Conservation (phyloP, 164 flowering plant genomes). For the Tinospora cordifolia region DNA sequence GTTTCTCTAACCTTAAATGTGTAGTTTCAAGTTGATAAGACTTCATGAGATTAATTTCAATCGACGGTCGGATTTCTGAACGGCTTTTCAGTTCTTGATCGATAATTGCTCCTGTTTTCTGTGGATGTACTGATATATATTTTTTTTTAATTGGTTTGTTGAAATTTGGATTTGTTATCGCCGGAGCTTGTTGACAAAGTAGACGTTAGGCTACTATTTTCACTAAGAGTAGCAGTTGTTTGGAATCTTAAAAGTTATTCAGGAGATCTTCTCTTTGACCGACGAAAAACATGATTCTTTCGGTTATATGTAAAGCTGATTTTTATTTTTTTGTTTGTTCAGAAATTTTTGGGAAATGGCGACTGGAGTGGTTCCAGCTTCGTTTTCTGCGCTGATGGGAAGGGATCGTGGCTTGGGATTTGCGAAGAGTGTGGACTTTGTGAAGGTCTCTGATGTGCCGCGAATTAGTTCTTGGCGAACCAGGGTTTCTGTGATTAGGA, state of each 20-base stretch:
- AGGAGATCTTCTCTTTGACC: background rate
- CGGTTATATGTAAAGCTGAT: too few relatives aligned
- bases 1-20: background rate
- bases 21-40: background rate
- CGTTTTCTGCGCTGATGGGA: constrained; percentile 42
- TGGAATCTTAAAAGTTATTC: background rate
- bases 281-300: too few relatives aligned
- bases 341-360: constrained; percentile 42
- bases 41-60: background rate
- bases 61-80: background rate
- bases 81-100: background rate
- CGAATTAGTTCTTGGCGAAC: constrained; percentile 35
- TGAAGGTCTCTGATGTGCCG: constrained; percentile 44
- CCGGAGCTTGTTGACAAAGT: background rate
- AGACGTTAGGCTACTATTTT: background rate
- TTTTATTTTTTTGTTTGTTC: background rate
- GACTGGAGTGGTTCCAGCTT: constrained; percentile 53
- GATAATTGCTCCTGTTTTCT: background rate
- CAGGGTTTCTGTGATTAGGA: constrained; percentile 40
- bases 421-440: constrained; percentile 49
- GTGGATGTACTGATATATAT: background rate
- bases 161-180: background rate
- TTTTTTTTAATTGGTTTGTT: background rate
- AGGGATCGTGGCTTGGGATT: constrained; percentile 48
- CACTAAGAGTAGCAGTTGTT: too few relatives aligned